Evolutionary conservation across 768 basidiomycete genomes (phyloP), one percentile per base, ranked within the genome.

Genomic region (Pleurotus tuber-regium): DNA sequence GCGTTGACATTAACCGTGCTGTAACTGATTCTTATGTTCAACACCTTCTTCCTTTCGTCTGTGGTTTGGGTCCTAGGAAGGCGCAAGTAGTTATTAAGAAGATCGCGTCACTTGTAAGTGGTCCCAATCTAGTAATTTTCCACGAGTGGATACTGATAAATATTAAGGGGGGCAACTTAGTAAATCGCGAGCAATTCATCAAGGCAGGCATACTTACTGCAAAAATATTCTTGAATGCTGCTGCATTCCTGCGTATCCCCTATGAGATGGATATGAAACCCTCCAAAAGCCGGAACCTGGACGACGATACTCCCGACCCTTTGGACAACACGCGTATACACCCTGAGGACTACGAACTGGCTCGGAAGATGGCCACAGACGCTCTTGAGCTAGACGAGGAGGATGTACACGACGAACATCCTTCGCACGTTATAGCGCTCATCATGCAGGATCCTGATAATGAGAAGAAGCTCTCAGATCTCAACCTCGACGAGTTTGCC

Each of bases 381-480:
- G 93, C 96, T 4, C 79, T 98, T 11, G 97, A 98, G 63, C 78
- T 92, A n/a, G 97, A 99, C 58, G 94, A 96, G 61, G 97, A 98
- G 66, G 97, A 99, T 70, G 78, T 93, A 28, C 89, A 90, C 51
- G 91, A 92, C 57, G 84, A 89, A 60, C 90, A 96, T 64, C 90
- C 94, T 23, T 98, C 97, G 1, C 84, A 88, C 58, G 87, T 91
- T 6, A 92, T 99, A 39, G 79, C 81, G 11, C 70, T 85, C 40
- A 86, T 99, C 64, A 92, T 97, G 86, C 76, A 82, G 35, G 92
- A 96, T 64, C 73, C 69, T 23, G 86, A 92, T 54, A 84, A 82
- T 57, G 86, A 81, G 51, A 80, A 76, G 60, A 96, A 94, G 69
- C 74, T 99, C 12, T 79, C 86, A 50, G 92, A 95, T 58, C 83